Evolutionary conservation across 1,284 basidiomycete species (phyloP).

Genomic region (Athelia psychrophila): DNA sequence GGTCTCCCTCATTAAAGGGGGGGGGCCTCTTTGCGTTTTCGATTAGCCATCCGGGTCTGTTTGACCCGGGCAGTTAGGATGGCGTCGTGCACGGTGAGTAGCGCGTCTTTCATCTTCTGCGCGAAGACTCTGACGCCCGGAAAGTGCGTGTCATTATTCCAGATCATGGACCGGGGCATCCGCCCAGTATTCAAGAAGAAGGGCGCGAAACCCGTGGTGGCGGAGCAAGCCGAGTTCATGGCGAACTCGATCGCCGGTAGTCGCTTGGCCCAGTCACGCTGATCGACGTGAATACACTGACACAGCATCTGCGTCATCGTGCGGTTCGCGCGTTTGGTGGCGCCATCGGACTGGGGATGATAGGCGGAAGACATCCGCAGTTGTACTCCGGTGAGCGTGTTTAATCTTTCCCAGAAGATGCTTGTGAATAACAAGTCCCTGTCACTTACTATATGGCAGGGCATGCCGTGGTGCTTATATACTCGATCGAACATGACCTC

Average conservation of each 20-base stretch:
- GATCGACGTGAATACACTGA: slow-evolving; percentile 20
- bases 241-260: slow-evolving; percentile 20
- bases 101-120: slow-evolving; percentile 16
- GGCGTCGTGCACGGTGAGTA: slow-evolving; percentile 23
- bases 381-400: slow-evolving; percentile 12
- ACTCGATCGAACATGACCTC: slow-evolving; percentile 20
- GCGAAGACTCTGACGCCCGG: slow-evolving; percentile 23
- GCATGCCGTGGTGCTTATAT: slow-evolving; percentile 15
- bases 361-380: slow-evolving; percentile 24
- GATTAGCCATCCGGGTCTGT: slow-evolving; percentile 24
- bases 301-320: slow-evolving; percentile 18
- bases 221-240: slow-evolving; percentile 18
- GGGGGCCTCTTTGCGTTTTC: slow-evolving; percentile 9
- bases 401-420: slow-evolving; percentile 8
- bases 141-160: slow-evolving; percentile 16
- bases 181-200: slow-evolving; percentile 34
- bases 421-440: slow-evolving; percentile 7
- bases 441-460: slow-evolving; percentile 9
- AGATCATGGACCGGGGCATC: slow-evolving; percentile 27
- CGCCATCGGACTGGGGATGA: slow-evolving; percentile 27
- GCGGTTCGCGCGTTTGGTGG: slow-evolving; percentile 16
- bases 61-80: slow-evolving; percentile 25
- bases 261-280: slow-evolving; percentile 25
- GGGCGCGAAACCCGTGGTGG: slow-evolving; percentile 30
- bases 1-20: slow-evolving; percentile 18